These are phyloP conservation scores for Aspergillus bridgeri DNA, from an alignment of 495 filamentous ascomycete species.

Conservation along the genomic window DNA sequence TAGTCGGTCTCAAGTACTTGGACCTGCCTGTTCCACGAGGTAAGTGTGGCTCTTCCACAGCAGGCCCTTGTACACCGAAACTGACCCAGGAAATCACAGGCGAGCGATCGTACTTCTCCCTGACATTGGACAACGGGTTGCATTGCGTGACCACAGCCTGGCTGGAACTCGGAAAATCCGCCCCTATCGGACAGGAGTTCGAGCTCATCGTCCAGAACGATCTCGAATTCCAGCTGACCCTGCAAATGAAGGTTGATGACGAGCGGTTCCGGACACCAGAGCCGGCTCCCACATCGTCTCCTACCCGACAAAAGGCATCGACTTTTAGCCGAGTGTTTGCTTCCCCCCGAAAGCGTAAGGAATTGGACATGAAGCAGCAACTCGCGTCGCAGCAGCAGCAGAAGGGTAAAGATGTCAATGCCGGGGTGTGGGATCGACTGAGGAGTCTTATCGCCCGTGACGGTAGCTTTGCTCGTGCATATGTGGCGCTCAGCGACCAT, in stretches of 20 bases:
- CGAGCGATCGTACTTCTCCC: slow-evolving; percentile 85
- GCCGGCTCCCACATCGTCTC: slow-evolving; percentile 43
- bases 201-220: slow-evolving; percentile 96
- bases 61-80: slow-evolving; percentile 9
- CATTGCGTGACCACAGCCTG: slow-evolving; percentile 97
- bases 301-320: slow-evolving; percentile 70
- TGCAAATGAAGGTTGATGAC: slow-evolving; percentile 90
- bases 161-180: slow-evolving; percentile 87
- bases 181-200: slow-evolving; percentile 97
- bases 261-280: slow-evolving; percentile 51
- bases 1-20: slow-evolving; percentile 92
- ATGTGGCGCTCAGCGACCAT: slow-evolving; percentile 89
- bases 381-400: slow-evolving; percentile 72
- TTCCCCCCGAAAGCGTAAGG: slow-evolving; percentile 91
- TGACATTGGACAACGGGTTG: slow-evolving; percentile 94
- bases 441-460: slow-evolving; percentile 82
- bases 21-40: slow-evolving; percentile 87
- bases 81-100: slow-evolving; percentile 51
- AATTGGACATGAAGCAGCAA: slow-evolving; percentile 76
- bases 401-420: slow-evolving; percentile 66
- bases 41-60: slow-evolving; percentile 45
- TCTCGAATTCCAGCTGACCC: slow-evolving; percentile 92
- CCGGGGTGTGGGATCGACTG: slow-evolving; percentile 73
- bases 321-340: slow-evolving; percentile 90
- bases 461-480: slow-evolving; percentile 89